Evolutionary conservation across 768 basidiomycete species (phyloP), one percentile per base, ranked within the genome.

Genomic region (Mycena leptocephala): DNA sequence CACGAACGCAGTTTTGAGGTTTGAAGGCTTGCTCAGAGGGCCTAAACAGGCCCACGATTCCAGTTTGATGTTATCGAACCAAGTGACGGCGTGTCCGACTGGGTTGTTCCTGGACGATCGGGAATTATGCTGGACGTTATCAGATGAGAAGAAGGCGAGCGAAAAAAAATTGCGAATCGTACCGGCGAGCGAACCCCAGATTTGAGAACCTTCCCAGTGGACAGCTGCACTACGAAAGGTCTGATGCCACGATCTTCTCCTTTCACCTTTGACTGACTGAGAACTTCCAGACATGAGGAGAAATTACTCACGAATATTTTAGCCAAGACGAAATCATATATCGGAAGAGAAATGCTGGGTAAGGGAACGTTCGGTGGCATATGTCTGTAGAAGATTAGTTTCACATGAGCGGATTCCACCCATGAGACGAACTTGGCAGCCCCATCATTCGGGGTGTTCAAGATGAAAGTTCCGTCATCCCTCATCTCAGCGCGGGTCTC

Each of bases 401-500:
- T 37, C 35, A 37, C 53, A 63, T n/a, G n/a, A n/a, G n/a, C n/a
- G n/a, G n/a, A n/a, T n/a, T n/a, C n/a, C n/a, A n/a, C n/a, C n/a
- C n/a, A n/a, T n/a, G 53, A 56, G 16, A 62, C 64, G 22, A 24
- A 76, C 76, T 76, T 76, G 26, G 76, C 58, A 24, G 76, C 76
- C 8, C 72, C 58, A 18, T 64, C 63, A 43, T 74, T 16, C 18
- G 76, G 72, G 16, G 76, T 74, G 39, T 74, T 55, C 18, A 80
- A 59, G 18, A 83, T 81, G 82, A 0, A 84, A 83, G 77, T 32
- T 76, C 83, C n/a, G 72, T 82, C 79, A 5, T 83, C 80, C 2
- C 83, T 76, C 41, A 84, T 76, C 5, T 83, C 85, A 9, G 86
- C 85, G 0, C 83, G 82, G 14, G 83, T 84, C 70, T 82, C 82